Base-by-base conservation (phyloP, 2,329 filamentous ascomycete species). In the Myriosclerotinia duriaeana region DNA sequence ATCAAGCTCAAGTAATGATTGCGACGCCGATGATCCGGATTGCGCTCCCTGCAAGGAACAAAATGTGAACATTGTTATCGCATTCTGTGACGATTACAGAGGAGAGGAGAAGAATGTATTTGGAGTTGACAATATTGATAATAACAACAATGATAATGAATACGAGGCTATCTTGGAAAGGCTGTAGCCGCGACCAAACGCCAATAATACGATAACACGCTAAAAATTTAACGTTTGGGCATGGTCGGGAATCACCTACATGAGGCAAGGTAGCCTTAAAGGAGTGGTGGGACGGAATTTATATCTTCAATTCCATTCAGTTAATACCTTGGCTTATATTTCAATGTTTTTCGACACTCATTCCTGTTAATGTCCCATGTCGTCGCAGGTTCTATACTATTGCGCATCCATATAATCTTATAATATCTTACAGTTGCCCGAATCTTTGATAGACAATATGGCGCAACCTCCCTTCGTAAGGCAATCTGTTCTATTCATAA, bases 1-100 rank as follows among this genome's bases (percentile, higher is more conserved):
- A 80, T 99, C 95, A 66, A 99, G 89, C 81, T 98, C 94, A 58
- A 99, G 83, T 46, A 99, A 86, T n/a, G 95, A 98, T 78, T 97
- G 93, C 70, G 93, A 96, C 53, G 94, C 93, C 67, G 88, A 84
- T 56, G 92, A 95, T 71, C 90, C 87, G 62, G 92, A 93, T 75
- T 96, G 92, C 69, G 95, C 94, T 77, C 95, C 95, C 73, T 97
- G 89, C 67, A 99, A 83, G 56, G 95, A 89, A 75, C 91, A 96
- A 80, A 98, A 97, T 71, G 90, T 96, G 83, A 99, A 98, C 95
- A 99, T 99, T 74, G 71, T 79, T 76, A 66, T 66, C 40, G 46
- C 64, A 66, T 66, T 30, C 54, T 66, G 64, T 53, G 53, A 34
- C 26, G 40, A 26, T 15, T 48, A 17, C 22, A 22, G 8, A 34